Evolutionary conservation across 140 eudicot species (phyloP).

Genomic region (Stevia rebaudiana): DNA sequence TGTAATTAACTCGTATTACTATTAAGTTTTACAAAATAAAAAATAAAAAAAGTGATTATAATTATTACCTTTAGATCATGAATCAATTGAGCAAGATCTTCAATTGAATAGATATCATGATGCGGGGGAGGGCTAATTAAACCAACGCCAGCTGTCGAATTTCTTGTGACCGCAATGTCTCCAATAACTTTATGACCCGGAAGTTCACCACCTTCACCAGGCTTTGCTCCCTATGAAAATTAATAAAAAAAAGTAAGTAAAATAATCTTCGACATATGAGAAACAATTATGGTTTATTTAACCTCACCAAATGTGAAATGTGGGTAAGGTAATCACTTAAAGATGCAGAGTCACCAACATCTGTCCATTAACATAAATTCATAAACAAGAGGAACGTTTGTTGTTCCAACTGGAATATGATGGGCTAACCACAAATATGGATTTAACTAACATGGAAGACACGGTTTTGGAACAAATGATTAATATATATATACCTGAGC

Average conservation of each 20-base stretch:
- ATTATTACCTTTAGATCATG: constrained; percentile 78
- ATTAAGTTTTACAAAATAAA: not conserved
- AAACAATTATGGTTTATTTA: constrained; percentile 24
- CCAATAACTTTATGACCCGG: constrained; percentile 99
- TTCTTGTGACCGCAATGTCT: constrained; percentile 90
- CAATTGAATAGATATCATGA: constrained; percentile 96
- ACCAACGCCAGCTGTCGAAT: constrained; percentile 99
- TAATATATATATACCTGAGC: constrained; percentile 68
- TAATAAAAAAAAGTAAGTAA: constrained; percentile 18
- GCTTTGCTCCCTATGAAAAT: constrained; percentile 87
- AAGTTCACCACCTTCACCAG: constrained; percentile 99
- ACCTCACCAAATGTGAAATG: constrained; percentile 59
- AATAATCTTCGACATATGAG: not conserved
- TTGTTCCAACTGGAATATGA: constrained; percentile 40
- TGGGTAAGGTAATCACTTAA: constrained; percentile 45
- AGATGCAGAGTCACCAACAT: constrained; percentile 65
- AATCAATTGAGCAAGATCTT: constrained; percentile 95
- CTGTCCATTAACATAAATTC: constrained; percentile 37
- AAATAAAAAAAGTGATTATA: not conserved
- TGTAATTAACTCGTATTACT: too few relatives aligned
- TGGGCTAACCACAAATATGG: constrained; percentile 19
- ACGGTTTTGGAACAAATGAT: constrained; percentile 5
- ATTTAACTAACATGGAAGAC: not conserved
- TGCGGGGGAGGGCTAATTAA: constrained; percentile 99
- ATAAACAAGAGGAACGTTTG: constrained; percentile 53